Evolutionary conservation across 2,329 filamentous ascomycete genomes (phyloP).

Genomic region (Zymoseptoria crescenta): DNA sequence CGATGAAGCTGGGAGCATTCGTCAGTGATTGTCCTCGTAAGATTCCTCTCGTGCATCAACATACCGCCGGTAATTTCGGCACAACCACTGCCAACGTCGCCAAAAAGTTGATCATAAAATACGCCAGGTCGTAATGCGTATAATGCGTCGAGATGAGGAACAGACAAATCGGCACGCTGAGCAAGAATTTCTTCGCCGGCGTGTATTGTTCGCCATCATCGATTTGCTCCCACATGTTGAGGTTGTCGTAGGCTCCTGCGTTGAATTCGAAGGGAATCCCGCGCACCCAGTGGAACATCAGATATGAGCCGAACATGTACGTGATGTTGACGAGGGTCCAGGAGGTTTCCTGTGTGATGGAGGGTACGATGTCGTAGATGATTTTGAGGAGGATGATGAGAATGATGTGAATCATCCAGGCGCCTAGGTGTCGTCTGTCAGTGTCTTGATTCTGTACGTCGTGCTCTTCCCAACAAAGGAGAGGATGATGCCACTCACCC

Average conservation of each 20-base stretch:
- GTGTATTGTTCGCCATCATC: constrained; percentile 99
- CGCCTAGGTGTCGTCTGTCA: constrained; percentile 51
- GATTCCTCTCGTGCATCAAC: constrained; percentile 33
- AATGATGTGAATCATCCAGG: constrained; percentile 96
- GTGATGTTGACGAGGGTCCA: constrained; percentile 99
- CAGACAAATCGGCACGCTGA: constrained; percentile 86
- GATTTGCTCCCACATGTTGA: constrained; percentile 99
- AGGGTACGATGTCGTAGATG: constrained; percentile 91
- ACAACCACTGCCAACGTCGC: constrained; percentile 89
- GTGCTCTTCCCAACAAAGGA: background rate
- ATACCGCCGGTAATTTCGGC: constrained; percentile 88
- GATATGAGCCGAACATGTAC: constrained; percentile 97
- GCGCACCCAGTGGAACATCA: constrained; percentile 99
- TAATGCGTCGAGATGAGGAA: constrained; percentile 98
- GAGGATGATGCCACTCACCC: constrained; percentile 49
- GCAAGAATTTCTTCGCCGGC: constrained; percentile 94
- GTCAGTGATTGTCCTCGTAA: constrained; percentile 8
- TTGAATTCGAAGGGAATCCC: constrained; percentile 99
- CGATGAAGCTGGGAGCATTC: constrained; percentile 27
- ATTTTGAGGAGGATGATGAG: constrained; percentile 89
- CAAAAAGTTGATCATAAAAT: constrained; percentile 95
- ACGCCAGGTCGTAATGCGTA: constrained; percentile 93
- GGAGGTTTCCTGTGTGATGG: constrained; percentile 93
- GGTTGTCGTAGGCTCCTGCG: constrained; percentile 93
- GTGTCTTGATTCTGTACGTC: constrained; percentile 9